Percentiles rank a stretch among this genome's conserved stretches.
phyloP scores from a whole-genome alignment of 345 rosid genomes.

The Gossypium anomalum region DNA sequence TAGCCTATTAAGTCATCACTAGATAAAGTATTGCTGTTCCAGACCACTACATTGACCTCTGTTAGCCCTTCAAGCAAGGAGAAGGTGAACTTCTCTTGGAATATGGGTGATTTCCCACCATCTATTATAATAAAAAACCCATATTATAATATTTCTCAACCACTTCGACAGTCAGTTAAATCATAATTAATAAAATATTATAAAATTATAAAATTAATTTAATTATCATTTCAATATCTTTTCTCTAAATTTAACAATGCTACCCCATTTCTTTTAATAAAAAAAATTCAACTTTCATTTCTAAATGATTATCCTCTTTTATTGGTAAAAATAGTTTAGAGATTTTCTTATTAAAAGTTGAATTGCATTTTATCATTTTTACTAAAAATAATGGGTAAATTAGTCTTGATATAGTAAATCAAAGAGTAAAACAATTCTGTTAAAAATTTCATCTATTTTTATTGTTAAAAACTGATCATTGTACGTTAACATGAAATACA shows the following conservation, averaged over 20 bases:
- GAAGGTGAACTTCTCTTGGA: slow-evolving; percentile 83
- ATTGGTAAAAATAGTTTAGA: too few relatives aligned
- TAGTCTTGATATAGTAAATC: fast-evolving
- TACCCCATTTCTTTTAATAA: too few relatives aligned
- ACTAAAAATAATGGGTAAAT: too few relatives aligned
- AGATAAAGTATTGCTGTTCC: slow-evolving; percentile 72
- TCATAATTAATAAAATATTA: too few relatives aligned
- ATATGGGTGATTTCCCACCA: slow-evolving; percentile 76
- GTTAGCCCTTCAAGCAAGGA: slow-evolving; percentile 72
- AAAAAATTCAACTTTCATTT: too few relatives aligned
- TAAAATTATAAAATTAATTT: too few relatives aligned
- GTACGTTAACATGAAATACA: fast-evolving
- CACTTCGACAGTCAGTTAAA: too few relatives aligned
- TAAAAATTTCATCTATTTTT: too few relatives aligned
- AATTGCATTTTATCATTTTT: fast-evolving
- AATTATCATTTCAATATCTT: too few relatives aligned
- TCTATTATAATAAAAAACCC: slow-evolving; percentile 32
- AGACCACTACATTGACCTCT: slow-evolving; percentile 54
- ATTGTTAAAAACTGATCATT: too few relatives aligned
- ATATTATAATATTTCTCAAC: not conserved
- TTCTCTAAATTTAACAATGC: too few relatives aligned
- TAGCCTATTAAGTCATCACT: slow-evolving; percentile 75
- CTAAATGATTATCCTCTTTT: too few relatives aligned
- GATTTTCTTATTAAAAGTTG: fast-evolving
- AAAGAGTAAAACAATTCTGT: fast-evolving